Base-by-base conservation (phyloP, 805 yeast species). In the Kodamaea neixiangensis region DNA sequence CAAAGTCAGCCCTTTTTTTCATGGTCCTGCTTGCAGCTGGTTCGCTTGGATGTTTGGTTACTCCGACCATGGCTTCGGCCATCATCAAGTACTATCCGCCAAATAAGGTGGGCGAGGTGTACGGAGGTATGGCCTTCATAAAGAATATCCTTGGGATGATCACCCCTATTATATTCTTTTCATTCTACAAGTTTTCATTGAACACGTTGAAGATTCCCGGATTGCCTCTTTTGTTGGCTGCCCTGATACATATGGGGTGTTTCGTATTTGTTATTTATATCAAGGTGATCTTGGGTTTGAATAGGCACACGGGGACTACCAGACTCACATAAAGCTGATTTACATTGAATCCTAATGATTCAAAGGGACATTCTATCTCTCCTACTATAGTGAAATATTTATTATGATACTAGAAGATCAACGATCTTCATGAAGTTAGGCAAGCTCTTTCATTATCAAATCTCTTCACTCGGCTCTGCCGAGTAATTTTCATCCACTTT, bases 71-170 rank as follows among this genome's bases (percentile, higher is more conserved):
- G 9, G 85, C 81, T 58, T 75, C 86, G 0, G 56, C 87, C 1
- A 66, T 86, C 9, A 74, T 83, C 48, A 87, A 87, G 62, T 83
- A 83, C 63, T 79, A 76, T 53, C 80, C 82, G 1, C 81, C 80
- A 38, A 73, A 77, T 10, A 77, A 77, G 54, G 75, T 81, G 3
- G 96, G 96, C 14, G 90, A 86, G 64, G 72, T 85, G 14, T 86
- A 86, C 67, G 91, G 93, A 7, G 89, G 86, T 0, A 64, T 86
- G 43, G 81, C 89, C 0, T 63, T 87, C 46, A 61, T 85, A 14
- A 80, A 83, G 60, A 84, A 81, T 55, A 45, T 78, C 0, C 64
- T 78, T 3, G 65, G 71, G 52, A 67, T 85, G 52, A 50, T 77
- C 7, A 67, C 75, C 0, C 90, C 93, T 0, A 65, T 82, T 5